Conservation (phyloP, 208 protist genomes). For the Acanthamoeba divionensis region DNA sequence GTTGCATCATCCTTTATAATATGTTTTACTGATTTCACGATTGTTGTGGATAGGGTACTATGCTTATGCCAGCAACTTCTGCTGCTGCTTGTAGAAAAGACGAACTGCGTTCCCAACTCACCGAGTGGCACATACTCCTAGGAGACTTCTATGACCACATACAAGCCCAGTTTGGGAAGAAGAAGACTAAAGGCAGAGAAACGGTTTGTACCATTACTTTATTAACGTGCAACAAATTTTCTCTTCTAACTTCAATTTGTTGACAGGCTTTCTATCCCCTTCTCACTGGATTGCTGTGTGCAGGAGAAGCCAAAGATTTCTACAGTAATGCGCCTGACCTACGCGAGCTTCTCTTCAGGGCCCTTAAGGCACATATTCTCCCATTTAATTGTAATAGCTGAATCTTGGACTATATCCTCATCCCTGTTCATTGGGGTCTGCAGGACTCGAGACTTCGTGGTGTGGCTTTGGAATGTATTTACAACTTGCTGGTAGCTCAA, state of each 20-base stretch:
- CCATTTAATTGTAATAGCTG: not conserved
- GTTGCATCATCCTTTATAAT: not conserved
- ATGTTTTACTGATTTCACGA: not conserved
- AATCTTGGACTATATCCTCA: not conserved
- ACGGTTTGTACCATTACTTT: not conserved
- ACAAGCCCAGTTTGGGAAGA: slow-evolving; percentile 36
- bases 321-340: slow-evolving; percentile 17
- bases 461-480: slow-evolving; percentile 35
- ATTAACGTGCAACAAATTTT: not conserved
- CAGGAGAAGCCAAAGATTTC: not conserved
- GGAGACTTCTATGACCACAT: slow-evolving; percentile 34
- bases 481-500: slow-evolving; percentile 25
- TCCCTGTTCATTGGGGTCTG: not conserved
- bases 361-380: slow-evolving; percentile 6
- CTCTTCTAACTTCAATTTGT: not conserved
- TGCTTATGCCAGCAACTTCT: not conserved
- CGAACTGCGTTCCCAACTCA: not conserved
- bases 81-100: not conserved
- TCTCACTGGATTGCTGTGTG: slow-evolving; percentile 22
- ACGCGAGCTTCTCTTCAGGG: slow-evolving; percentile 21
- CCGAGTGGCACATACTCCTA: not conserved
- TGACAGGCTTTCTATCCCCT: slow-evolving; percentile 35
- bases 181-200: slow-evolving; percentile 49
- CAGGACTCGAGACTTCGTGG: slow-evolving; percentile 28
- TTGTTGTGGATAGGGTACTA: not conserved